A percentile compares a stretch with the other conserved stretches of the same genome.
These are phyloP conservation scores for Salix dunnii DNA, from an alignment of 345 rosid genomes.

Conservation along the genomic window DNA sequence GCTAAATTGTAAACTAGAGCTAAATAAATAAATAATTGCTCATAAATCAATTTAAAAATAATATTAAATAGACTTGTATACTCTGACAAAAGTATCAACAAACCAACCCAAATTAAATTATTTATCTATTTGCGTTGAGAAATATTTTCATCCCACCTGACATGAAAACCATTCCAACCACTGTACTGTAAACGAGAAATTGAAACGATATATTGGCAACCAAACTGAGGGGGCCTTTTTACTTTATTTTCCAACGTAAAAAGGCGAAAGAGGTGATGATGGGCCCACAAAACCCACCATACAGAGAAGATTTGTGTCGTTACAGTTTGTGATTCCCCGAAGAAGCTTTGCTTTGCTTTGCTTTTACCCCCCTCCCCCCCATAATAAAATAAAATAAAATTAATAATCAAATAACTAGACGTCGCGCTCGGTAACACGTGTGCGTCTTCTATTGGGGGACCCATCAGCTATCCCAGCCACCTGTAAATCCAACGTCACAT, in stretches of 20 bases:
- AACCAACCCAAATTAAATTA: too few relatives aligned
- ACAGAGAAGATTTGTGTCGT: constrained; percentile 15
- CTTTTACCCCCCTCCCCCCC: neutral
- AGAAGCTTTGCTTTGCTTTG: constrained; percentile 7
- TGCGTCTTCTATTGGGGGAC: neutral
- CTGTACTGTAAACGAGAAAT: neutral
- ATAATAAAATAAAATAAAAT: neutral
- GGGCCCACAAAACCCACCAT: constrained; percentile 17
- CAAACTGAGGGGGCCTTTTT: neutral
- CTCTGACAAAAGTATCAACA: too few relatives aligned
- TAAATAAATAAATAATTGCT: too few relatives aligned
- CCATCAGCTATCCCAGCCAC: constrained; percentile 38
- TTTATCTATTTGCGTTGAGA: too few relatives aligned
- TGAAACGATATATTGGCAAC: neutral
- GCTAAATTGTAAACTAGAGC: too few relatives aligned
- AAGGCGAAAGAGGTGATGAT: neutral
- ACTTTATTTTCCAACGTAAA: constrained; percentile 4
- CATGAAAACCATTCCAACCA: too few relatives aligned
- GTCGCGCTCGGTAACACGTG: constrained; percentile 26
- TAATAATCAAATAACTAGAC: neutral
- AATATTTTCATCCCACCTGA: too few relatives aligned
- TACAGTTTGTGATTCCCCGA: constrained; percentile 29
- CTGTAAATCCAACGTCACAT: constrained; percentile 41
- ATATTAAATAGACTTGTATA: too few relatives aligned
- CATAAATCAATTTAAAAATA: too few relatives aligned